Conservation (phyloP, 2,329 filamentous ascomycete species). For the Pseudogymnoascus sp. region DNA sequence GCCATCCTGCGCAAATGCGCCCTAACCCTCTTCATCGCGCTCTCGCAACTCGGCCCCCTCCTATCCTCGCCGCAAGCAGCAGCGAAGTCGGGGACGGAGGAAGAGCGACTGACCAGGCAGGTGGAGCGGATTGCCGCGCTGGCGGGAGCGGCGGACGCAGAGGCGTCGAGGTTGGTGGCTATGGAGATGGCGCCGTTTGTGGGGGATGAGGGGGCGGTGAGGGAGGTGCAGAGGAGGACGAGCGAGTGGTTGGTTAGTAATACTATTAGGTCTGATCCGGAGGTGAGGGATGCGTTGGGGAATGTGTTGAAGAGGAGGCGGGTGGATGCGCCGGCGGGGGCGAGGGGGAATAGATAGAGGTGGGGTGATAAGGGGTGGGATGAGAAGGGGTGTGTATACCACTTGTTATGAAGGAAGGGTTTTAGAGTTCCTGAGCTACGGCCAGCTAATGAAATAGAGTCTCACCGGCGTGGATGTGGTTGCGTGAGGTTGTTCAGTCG, state of each 20-base stretch:
- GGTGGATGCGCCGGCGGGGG: slow-evolving; percentile 56
- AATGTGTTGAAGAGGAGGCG: slow-evolving; percentile 58
- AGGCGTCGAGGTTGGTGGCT: slow-evolving; percentile 63
- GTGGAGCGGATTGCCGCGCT: slow-evolving; percentile 61
- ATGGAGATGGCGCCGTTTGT: slow-evolving; percentile 77
- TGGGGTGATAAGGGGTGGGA: neutral
- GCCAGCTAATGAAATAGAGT: neutral
- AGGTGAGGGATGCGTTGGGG: slow-evolving; percentile 74
- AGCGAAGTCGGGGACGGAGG: slow-evolving; percentile 34
- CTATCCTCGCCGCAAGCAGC: slow-evolving; percentile 35
- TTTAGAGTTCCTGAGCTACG: neutral
- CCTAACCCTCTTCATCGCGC: slow-evolving; percentile 75
- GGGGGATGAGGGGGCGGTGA: slow-evolving; percentile 60
- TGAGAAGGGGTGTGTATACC: neutral
- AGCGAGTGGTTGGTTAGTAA: slow-evolving; percentile 86
- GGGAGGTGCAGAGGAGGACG: slow-evolving; percentile 63
- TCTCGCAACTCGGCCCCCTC: slow-evolving; percentile 72
- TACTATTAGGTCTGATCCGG: slow-evolving; percentile 69
- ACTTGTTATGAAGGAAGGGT: neutral
- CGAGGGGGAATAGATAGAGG: slow-evolving; percentile 33
- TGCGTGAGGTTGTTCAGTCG: neutral
- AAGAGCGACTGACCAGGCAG: slow-evolving; percentile 52
- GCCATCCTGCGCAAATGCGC: slow-evolving; percentile 67
- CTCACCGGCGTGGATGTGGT: neutral
- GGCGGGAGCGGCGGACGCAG: slow-evolving; percentile 56